phyloP scores from a whole-genome alignment of 139 green algal genomes.

The Chlorella vulgaris region DNA sequence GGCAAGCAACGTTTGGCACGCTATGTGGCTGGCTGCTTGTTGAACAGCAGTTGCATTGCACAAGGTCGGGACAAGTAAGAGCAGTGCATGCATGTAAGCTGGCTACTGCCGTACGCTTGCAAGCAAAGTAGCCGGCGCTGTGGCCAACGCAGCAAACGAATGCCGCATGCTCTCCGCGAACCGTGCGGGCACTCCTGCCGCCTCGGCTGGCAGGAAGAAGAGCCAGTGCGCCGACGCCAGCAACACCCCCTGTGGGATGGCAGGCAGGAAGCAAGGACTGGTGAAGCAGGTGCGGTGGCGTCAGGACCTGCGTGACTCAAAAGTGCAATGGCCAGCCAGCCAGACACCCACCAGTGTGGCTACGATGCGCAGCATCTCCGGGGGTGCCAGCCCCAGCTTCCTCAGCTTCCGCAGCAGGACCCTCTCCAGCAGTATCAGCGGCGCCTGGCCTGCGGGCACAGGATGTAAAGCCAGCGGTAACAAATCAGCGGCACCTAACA shows the following conservation, averaged over 20 bases:
- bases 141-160: background rate
- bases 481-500: no score
- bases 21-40: no score
- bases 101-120: background rate
- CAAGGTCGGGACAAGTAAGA: no score
- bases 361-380: background rate
- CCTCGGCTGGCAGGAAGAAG: constrained; percentile 13
- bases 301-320: no score
- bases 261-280: background rate
- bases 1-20: no score
- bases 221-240: background rate
- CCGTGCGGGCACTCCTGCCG: background rate
- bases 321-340: background rate
- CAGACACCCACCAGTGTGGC: constrained; percentile 4
- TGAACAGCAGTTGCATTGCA: no score
- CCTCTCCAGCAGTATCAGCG: background rate
- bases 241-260: background rate
- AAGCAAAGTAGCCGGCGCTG: background rate
- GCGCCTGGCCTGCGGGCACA: constrained; percentile 1
- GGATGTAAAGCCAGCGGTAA: background rate
- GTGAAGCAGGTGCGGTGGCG: background rate
- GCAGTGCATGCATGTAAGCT: background rate
- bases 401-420: background rate
- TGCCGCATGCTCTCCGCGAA: constrained; percentile 9
- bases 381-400: background rate